These are phyloP conservation scores for Tolypocladium sp. DNA, from an alignment of 2,329 filamentous ascomycete genomes.

Conservation along the genomic window DNA sequence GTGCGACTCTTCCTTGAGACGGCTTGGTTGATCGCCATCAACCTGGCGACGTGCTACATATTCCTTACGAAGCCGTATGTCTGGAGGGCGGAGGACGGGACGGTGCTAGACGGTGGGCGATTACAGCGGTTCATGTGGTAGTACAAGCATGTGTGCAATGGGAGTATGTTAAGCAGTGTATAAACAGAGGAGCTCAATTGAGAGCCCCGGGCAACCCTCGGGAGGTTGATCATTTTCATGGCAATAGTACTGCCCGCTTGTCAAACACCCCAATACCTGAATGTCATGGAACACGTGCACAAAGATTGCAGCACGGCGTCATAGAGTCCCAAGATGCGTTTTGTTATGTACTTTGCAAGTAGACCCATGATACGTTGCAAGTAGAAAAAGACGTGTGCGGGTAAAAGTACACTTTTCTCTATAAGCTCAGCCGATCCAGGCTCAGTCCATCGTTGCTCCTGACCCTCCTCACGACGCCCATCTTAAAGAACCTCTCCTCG, in stretches of 20 bases:
- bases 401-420: conserved; percentile 16
- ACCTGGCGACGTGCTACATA: conserved; percentile 57
- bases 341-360: neutral
- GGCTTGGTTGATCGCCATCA: conserved; percentile 57
- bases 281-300: neutral
- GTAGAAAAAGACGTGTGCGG: neutral
- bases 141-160: conserved; percentile 1
- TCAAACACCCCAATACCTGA: neutral
- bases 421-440: conserved; percentile 66
- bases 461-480: conserved; percentile 65
- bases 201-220: neutral
- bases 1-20: conserved; percentile 52
- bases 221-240: neutral
- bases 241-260: neutral
- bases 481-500: conserved; percentile 75
- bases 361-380: conserved; percentile 4
- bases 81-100: conserved; percentile 50
- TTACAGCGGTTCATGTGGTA: conserved; percentile 80
- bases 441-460: conserved; percentile 67
- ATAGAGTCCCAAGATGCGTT: neutral
- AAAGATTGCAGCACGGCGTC: neutral
- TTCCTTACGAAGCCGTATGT: conserved; percentile 61
- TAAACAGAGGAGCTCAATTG: neutral
- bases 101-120: conserved; percentile 41
- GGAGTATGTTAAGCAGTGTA: neutral